Evolutionary conservation across 2,329 filamentous ascomycete species (phyloP).

Genomic region (Sporothrix inflata): DNA sequence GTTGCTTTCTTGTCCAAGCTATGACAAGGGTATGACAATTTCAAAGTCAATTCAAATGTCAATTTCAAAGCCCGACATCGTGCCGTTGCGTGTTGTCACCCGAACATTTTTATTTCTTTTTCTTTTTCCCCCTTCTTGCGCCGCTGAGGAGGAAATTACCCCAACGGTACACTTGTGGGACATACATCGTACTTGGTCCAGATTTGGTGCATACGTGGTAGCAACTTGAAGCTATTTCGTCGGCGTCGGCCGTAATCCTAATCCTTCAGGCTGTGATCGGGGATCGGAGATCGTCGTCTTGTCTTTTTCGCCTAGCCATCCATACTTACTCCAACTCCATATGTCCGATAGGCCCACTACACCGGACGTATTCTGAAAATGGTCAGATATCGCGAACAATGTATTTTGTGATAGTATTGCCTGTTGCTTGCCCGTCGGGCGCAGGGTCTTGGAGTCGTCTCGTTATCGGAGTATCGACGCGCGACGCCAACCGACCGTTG

Average conservation of each 20-base stretch:
- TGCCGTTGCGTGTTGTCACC: not conserved
- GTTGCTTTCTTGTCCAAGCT: not conserved
- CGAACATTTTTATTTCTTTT: not conserved
- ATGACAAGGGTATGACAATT: too few relatives aligned
- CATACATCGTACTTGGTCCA: not conserved
- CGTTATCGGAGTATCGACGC: too few relatives aligned
- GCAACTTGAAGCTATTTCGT: too few relatives aligned
- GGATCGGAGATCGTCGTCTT: not conserved
- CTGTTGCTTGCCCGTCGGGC: too few relatives aligned
- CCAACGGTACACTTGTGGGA: not conserved
- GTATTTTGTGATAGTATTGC: too few relatives aligned
- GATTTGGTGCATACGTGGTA: not conserved
- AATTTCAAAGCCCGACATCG: not conserved
- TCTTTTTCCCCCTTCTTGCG: not conserved
- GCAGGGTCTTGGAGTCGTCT: too few relatives aligned
- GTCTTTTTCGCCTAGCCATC: too few relatives aligned
- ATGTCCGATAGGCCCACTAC: constrained; percentile 1
- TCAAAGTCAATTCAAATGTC: not conserved
- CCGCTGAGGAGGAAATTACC: not conserved
- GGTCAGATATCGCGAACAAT: not conserved
- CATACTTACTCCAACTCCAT: not conserved
- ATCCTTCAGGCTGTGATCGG: too few relatives aligned
- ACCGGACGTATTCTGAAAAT: not conserved
- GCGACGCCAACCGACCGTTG: too few relatives aligned
- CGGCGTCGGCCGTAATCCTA: too few relatives aligned